A percentile compares a stretch with the other conserved stretches of the same genome.
These are phyloP conservation scores for Pleurotus citrinopileatus DNA, from an alignment of 768 basidiomycete species.

Conservation along the genomic window DNA sequence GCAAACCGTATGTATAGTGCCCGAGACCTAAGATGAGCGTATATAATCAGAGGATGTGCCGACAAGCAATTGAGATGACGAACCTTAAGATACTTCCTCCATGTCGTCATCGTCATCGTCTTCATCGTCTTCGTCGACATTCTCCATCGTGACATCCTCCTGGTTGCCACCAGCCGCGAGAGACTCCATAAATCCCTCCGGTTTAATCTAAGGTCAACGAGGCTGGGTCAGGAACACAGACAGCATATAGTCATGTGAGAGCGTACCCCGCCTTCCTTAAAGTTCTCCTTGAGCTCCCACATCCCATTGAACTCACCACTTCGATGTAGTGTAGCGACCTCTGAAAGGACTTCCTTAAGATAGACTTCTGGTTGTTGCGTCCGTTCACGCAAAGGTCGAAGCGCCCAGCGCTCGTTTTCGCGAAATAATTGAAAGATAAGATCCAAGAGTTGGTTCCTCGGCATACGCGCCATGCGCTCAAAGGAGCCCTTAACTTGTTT, in stretches of 20 bases:
- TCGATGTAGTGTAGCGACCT: slow-evolving; percentile 74
- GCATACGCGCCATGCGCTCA: slow-evolving; percentile 91
- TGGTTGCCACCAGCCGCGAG: slow-evolving; percentile 28
- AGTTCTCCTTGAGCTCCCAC: slow-evolving; percentile 78
- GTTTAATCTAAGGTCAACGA: slow-evolving; percentile 22
- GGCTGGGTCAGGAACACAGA: not conserved
- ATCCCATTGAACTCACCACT: slow-evolving; percentile 78
- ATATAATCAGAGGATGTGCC: not conserved
- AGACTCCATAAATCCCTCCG: slow-evolving; percentile 45
- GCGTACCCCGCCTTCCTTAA: slow-evolving; percentile 56
- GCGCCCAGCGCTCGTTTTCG: slow-evolving; percentile 78
- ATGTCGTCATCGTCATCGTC: slow-evolving; percentile 64
- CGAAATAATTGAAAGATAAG: slow-evolving; percentile 76
- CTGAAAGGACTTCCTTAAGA: slow-evolving; percentile 77
- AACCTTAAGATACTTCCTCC: slow-evolving; percentile 62
- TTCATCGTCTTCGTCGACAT: slow-evolving; percentile 49
- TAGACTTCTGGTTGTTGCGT: slow-evolving; percentile 87
- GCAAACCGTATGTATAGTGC: too few species aligned
- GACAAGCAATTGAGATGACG: not conserved
- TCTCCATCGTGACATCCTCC: slow-evolving; percentile 48
- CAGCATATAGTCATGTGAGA: not conserved
- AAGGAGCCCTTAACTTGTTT: slow-evolving; percentile 69
- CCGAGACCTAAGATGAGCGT: too few species aligned
- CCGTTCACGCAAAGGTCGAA: slow-evolving; percentile 71
- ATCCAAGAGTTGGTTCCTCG: slow-evolving; percentile 84